Percentiles rank a stretch among this genome's conserved stretches.
Evolutionary conservation across 768 basidiomycete genomes (phyloP).

Genomic region (Leccinum uliginosum): DNA sequence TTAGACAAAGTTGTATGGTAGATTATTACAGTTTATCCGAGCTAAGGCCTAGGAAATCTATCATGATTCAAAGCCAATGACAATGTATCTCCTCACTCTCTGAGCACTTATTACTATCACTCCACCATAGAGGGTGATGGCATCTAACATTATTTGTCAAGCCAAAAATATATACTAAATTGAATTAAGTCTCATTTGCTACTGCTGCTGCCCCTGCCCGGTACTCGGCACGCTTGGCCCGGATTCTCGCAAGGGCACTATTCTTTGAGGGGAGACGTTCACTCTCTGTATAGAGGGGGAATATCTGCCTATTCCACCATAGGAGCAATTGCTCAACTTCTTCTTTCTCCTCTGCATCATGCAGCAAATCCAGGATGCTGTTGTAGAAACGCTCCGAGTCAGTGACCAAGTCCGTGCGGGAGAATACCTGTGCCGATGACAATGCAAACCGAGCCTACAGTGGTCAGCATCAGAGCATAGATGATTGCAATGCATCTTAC

Average conservation of each 20-base stretch:
- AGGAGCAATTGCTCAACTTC: neutral
- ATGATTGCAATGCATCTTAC: no score
- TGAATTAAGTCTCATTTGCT: neutral
- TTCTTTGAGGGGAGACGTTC: neutral
- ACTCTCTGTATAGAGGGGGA: neutral
- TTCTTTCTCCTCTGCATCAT: neutral
- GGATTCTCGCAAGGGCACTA: neutral
- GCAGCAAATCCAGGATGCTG: neutral
- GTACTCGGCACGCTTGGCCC: neutral
- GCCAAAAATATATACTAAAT: no score
- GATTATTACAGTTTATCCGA: no score
- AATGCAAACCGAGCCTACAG: neutral
- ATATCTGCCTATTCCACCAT: neutral
- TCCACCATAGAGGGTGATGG: no score
- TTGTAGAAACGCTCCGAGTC: neutral
- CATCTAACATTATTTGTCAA: no score
- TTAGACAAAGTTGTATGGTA: no score
- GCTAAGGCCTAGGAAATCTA: no score
- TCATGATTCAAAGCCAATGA: no score
- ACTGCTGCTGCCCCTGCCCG: no score
- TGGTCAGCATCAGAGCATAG: neutral
- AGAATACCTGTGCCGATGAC: neutral
- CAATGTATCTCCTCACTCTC: no score
- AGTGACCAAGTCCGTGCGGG: neutral
- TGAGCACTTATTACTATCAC: no score